A percentile compares a stretch with the other conserved stretches of the same genome.
Evolutionary conservation across 164 flowering plant species (phyloP).

Genomic region (Umbellularia californica): DNA sequence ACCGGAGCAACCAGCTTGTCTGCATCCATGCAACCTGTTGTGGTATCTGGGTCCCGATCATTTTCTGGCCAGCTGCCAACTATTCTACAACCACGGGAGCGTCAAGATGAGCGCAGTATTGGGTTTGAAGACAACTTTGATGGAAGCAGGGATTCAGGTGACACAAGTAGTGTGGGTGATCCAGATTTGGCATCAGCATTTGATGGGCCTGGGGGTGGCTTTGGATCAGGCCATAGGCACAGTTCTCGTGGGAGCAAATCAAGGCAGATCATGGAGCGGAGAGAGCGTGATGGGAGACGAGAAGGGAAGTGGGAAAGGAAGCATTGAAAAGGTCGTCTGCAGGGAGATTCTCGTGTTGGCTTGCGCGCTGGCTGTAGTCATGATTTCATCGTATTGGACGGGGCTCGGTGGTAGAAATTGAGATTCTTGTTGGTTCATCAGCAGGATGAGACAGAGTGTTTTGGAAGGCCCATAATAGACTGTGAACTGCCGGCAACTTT

Average conservation of each 20-base stretch:
- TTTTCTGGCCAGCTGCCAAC: slow-evolving; percentile 72
- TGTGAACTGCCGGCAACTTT: no score
- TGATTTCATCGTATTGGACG: no score
- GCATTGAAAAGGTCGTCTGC: slow-evolving; percentile 22
- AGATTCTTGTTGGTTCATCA: no score
- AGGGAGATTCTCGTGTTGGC: no score
- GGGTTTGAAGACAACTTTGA: slow-evolving; percentile 76
- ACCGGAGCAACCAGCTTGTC: slow-evolving; percentile 21
- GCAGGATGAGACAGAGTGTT: no score
- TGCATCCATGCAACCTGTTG: slow-evolving; percentile 40
- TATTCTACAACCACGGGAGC: slow-evolving; percentile 74
- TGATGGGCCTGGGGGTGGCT: slow-evolving; percentile 52
- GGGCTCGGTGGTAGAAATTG: no score
- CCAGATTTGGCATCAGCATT: slow-evolving; percentile 56
- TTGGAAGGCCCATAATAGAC: no score
- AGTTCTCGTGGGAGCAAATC: slow-evolving; percentile 75
- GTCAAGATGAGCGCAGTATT: slow-evolving; percentile 59
- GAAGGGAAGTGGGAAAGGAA: slow-evolving; percentile 98
- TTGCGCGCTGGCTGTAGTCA: no score
- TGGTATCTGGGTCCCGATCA: slow-evolving; percentile 53
- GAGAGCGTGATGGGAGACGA: slow-evolving; percentile 78
- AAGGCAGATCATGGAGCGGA: slow-evolving; percentile 65
- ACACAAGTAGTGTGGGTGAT: slow-evolving; percentile 80
- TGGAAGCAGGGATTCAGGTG: slow-evolving; percentile 85
- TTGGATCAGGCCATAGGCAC: slow-evolving; percentile 56